Evolutionary conservation across 2,329 filamentous ascomycete genomes (phyloP), one percentile per base, ranked within the genome.

Genomic region (Botrytis paeoniae): DNA sequence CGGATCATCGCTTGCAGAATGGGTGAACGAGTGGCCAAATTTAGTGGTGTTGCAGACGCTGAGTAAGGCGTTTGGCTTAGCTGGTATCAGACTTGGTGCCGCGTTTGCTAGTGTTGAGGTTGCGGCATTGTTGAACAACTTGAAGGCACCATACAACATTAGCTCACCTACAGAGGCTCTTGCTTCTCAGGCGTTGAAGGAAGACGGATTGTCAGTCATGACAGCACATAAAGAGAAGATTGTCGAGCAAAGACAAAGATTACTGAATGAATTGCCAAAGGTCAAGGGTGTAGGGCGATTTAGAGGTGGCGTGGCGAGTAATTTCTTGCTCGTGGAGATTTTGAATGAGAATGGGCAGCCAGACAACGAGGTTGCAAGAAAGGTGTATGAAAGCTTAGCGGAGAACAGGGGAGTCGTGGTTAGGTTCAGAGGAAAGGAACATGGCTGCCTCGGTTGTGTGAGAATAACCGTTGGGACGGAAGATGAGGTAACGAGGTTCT

Each of bases 101-200:
- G 94, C 93, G 0, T 99, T 98, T 81, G 88, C 93, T 8, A 88
- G 90, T 16, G 86, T 90, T 0, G 86, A 89, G 9, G 91, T 99
- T 75, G 94, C 95, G 3, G 83, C 84, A 25, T 85, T 99, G 20
- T 86, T 99, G 72, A 99, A 99, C 84, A 94, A 88, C 81, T 86
- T 99, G 79, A 98, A 98, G 84, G 95, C 96, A 0, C 96, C 96
- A 0, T 99, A 99, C 85, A 98, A 98, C 83, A 91, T 99, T 78
- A 92, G 94, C 6, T 95, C 91, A 78, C 94, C 94, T 0, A 98
- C 95, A 1, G 94, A 91, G 78, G 90, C 91, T 51, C 86, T 99
- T 29, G 96, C 95, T 1, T 88, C 86, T 54, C 89, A 91, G 35
- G 95, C 93, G 5, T 84, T 98, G 57, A 86, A 88, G 1, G 83